A percentile compares a stretch with the other conserved stretches of the same genome.
These are phyloP conservation scores for Kazachstania kunashirensis DNA, from an alignment of 805 yeast genomes.

Conservation along the genomic window DNA sequence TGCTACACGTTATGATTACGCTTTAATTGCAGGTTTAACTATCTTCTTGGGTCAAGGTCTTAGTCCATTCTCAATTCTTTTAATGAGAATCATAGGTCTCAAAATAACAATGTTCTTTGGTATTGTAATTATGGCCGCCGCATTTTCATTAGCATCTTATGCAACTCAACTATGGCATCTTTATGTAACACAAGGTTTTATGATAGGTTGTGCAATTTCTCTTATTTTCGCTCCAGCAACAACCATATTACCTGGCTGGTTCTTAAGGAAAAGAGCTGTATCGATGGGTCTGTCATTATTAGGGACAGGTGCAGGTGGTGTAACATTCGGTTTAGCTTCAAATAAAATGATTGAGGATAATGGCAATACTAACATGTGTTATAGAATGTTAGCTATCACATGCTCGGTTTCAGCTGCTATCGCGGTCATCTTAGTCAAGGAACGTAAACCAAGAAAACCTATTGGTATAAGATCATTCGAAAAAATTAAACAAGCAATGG, in stretches of 20 bases:
- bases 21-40: slow-evolving; percentile 58
- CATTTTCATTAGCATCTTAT: slow-evolving; percentile 51
- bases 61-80: slow-evolving; percentile 46
- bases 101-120: slow-evolving; percentile 43
- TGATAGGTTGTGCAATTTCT: slow-evolving; percentile 46
- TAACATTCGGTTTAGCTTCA: slow-evolving; percentile 34
- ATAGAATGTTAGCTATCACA: slow-evolving; percentile 36
- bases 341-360: slow-evolving; percentile 34
- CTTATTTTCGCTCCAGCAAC: slow-evolving; percentile 49
- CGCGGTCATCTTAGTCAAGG: slow-evolving; percentile 36
- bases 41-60: slow-evolving; percentile 46
- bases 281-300: slow-evolving; percentile 41
- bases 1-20: slow-evolving; percentile 49
- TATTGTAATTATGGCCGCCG: slow-evolving; percentile 40
- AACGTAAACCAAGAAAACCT: slow-evolving; percentile 33
- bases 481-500: slow-evolving; percentile 14
- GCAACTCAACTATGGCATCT: slow-evolving; percentile 55
- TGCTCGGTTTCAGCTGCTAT: slow-evolving; percentile 32
- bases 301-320: slow-evolving; percentile 49
- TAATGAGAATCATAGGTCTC: slow-evolving; percentile 42
- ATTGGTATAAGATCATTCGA: slow-evolving; percentile 19
- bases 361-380: slow-evolving; percentile 39
- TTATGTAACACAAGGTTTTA: slow-evolving; percentile 56
- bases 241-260: slow-evolving; percentile 61
- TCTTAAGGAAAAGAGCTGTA: slow-evolving; percentile 48